Conservation (phyloP, 2,329 filamentous ascomycete genomes). For the Pezicula rhizophila region DNA sequence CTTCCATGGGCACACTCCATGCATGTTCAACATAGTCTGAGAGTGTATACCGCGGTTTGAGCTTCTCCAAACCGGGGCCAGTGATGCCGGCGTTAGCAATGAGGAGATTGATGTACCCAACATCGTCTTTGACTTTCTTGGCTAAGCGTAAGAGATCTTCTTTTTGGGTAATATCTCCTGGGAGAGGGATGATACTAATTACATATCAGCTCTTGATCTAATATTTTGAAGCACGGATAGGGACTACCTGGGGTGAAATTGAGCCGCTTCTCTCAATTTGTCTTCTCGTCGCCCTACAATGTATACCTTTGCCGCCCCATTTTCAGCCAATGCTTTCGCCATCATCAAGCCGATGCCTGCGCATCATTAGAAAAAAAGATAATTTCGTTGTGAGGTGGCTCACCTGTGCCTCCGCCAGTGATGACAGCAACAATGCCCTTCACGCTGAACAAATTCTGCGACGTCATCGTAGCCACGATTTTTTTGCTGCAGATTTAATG, state of each 20-base stretch:
- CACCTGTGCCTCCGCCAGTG: conserved; percentile 52
- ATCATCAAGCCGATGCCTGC: conserved; percentile 52
- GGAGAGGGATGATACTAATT: conserved; percentile 16
- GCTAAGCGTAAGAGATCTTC: conserved; percentile 51
- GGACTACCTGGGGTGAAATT: conserved; percentile 1
- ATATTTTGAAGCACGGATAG: too few species aligned
- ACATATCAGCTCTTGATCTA: too few species aligned
- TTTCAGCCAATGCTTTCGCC: conserved; percentile 43
- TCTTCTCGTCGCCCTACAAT: conserved; percentile 47
- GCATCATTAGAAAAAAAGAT: too few species aligned
- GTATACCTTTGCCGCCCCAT: conserved; percentile 51
- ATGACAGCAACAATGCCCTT: conserved; percentile 50
- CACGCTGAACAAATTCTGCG: conserved; percentile 40
- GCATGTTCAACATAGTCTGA: too few species aligned
- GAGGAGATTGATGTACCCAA: conserved; percentile 55
- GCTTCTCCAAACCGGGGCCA: conserved; percentile 32
- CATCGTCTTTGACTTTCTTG: conserved; percentile 45
- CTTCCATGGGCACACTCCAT: conserved; percentile 45
- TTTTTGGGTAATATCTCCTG: conserved; percentile 56
- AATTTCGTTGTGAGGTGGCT: background rate
- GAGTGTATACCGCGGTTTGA: conserved; percentile 40
- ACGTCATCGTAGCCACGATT: too few species aligned
- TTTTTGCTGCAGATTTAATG: too few species aligned
- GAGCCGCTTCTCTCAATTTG: conserved; percentile 40
- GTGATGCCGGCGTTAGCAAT: conserved; percentile 53